These are phyloP conservation scores for Ophioceras dolichostomum DNA, from an alignment of 2,329 filamentous ascomycete species.

Conservation along the genomic window DNA sequence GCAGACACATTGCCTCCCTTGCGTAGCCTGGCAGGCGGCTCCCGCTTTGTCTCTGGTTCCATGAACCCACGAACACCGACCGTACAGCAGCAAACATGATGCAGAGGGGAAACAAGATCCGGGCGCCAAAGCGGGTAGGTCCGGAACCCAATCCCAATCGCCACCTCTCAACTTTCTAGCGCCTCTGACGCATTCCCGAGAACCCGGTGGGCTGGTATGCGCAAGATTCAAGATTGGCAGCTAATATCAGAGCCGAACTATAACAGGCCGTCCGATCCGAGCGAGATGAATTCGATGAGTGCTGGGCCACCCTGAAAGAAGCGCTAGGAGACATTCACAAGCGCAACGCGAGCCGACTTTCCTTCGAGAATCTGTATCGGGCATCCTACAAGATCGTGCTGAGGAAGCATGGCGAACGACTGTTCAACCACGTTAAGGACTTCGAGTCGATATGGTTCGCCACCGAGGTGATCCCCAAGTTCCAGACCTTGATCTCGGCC, in stretches of 20 bases:
- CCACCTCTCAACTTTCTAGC: not conserved
- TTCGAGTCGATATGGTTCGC: conserved; percentile 78
- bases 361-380: conserved; percentile 92
- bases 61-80: no score
- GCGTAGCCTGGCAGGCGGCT: no score
- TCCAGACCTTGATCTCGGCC: conserved; percentile 58
- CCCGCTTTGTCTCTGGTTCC: no score
- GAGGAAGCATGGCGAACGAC: conserved; percentile 67
- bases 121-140: conserved; percentile 51
- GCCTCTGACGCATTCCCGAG: no score
- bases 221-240: no score
- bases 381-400: conserved; percentile 89
- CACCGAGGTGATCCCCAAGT: conserved; percentile 56
- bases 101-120: conserved; percentile 39
- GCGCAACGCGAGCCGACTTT: conserved; percentile 79
- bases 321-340: conserved; percentile 83
- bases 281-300: conserved; percentile 69
- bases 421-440: conserved; percentile 69
- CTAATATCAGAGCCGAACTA: not conserved
- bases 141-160: not conserved
- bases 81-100: conserved; percentile 5
- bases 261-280: conserved; percentile 29
- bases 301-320: conserved; percentile 65
- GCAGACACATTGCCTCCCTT: no score
- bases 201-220: no score